phyloP scores from a whole-genome alignment of 139 green algal genomes.

The Zygnema circumcarinatum region DNA sequence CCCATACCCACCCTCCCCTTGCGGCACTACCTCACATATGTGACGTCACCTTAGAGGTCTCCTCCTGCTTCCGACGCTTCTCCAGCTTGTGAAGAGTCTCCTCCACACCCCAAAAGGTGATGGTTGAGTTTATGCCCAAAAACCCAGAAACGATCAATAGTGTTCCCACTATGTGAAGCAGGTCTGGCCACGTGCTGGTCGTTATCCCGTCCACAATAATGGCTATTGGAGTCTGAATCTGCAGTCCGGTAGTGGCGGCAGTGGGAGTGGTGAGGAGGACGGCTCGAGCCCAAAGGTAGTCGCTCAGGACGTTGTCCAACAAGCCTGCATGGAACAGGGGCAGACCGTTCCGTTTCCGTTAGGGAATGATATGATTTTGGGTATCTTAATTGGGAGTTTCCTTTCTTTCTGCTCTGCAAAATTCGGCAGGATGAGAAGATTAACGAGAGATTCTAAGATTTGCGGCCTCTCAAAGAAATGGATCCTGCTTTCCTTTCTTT shows the following conservation, averaged over 20 bases:
- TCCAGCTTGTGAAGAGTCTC: not conserved
- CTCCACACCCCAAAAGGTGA: conserved; percentile 32
- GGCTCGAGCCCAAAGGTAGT: conserved; percentile 94
- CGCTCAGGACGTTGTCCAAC: conserved; percentile 92
- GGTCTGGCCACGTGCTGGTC: not conserved
- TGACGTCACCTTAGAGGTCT: too few species aligned
- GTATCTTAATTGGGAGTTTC: too few species aligned
- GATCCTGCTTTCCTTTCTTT: too few species aligned
- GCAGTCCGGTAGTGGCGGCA: conserved; percentile 84
- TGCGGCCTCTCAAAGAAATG: too few species aligned
- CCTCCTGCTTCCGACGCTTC: not conserved
- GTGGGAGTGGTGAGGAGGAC: conserved; percentile 90
- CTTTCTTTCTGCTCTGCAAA: too few species aligned
- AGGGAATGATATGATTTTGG: too few species aligned
- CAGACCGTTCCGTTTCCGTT: too few species aligned
- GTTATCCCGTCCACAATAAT: conserved; percentile 63
- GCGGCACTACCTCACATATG: too few species aligned
- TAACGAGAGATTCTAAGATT: too few species aligned
- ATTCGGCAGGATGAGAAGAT: too few species aligned
- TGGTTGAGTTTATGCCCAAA: conserved; percentile 53
- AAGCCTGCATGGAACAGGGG: conserved; percentile 68
- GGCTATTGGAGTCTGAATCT: conserved; percentile 83
- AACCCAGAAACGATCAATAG: conserved; percentile 42
- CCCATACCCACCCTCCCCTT: too few species aligned
- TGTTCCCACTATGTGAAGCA: conserved; percentile 31